These are phyloP conservation scores for Vigna radiata DNA, from an alignment of 306 rosid species.

Conservation along the genomic window DNA sequence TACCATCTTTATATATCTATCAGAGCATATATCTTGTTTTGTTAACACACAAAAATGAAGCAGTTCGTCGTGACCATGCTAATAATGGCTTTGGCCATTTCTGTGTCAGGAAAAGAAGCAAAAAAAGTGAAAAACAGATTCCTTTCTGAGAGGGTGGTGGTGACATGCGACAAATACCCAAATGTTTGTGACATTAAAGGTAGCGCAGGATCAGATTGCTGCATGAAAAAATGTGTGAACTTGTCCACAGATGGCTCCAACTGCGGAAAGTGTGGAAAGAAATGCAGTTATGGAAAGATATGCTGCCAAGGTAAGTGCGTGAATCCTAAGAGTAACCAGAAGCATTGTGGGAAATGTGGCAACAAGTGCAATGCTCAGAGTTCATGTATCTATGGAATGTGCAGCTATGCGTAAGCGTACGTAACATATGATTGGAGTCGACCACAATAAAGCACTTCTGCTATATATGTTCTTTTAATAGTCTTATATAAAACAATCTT, in stretches of 20 bases:
- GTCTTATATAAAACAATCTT: not conserved
- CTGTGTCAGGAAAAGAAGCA: slow-evolving; percentile 34
- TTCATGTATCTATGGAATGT: slow-evolving; percentile 66
- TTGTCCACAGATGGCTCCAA: slow-evolving; percentile 49
- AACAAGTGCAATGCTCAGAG: slow-evolving; percentile 55
- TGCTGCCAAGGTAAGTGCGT: slow-evolving; percentile 74
- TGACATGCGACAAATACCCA: slow-evolving; percentile 61
- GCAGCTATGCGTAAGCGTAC: slow-evolving; percentile 75
- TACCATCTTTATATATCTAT: slow-evolving; percentile 6
- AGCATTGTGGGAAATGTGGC: slow-evolving; percentile 71
- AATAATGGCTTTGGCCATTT: slow-evolving; percentile 48
- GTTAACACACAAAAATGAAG: slow-evolving; percentile 41
- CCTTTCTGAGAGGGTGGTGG: slow-evolving; percentile 23
- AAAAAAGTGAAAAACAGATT: slow-evolving; percentile 44
- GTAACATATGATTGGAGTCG: slow-evolving; percentile 6
- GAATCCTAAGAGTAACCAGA: slow-evolving; percentile 53
- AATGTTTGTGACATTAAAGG: slow-evolving; percentile 51
- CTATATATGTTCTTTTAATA: too few relatives aligned
- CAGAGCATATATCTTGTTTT: slow-evolving; percentile 16
- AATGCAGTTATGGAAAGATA: slow-evolving; percentile 59
- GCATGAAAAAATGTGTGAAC: slow-evolving; percentile 63
- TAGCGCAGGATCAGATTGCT: slow-evolving; percentile 55
- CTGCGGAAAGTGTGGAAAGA: slow-evolving; percentile 74
- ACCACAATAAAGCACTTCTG: not conserved
- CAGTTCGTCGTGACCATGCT: slow-evolving; percentile 53